Evolutionary conservation across 2,329 filamentous ascomycete genomes (phyloP).

Genomic region (Trichoderma sp.): DNA sequence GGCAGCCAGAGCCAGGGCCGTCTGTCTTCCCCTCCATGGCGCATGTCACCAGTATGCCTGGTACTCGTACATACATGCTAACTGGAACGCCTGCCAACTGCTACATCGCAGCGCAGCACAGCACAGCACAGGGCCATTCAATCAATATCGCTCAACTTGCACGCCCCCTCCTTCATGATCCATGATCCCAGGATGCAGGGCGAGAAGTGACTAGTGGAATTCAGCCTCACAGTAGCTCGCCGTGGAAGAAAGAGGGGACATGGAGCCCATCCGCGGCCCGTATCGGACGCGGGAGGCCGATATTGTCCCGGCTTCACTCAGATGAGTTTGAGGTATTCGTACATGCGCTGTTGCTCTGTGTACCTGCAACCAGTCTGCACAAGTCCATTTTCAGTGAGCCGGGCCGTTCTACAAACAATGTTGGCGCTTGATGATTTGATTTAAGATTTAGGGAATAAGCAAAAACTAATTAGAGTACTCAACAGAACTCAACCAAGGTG

Average conservation of each 20-base stretch:
- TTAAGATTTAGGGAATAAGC: background rate
- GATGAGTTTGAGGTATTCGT: background rate
- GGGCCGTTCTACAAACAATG: background rate
- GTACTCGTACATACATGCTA: background rate
- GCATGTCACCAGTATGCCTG: background rate
- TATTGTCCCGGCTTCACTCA: background rate
- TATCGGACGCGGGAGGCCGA: background rate
- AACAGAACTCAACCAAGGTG: background rate
- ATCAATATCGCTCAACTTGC: background rate
- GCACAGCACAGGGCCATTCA: background rate
- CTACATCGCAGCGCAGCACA: background rate
- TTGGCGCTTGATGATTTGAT: background rate
- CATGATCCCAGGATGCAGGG: background rate
- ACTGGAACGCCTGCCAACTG: background rate
- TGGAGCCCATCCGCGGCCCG: slow-evolving; percentile 1
- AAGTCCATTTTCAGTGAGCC: background rate
- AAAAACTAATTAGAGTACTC: background rate
- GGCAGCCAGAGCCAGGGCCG: background rate
- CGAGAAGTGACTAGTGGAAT: background rate
- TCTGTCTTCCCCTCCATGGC: background rate
- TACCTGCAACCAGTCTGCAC: background rate
- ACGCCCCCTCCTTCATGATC: slow-evolving; percentile 11
- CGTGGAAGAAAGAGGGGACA: background rate
- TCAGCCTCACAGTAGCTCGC: slow-evolving; percentile 15
- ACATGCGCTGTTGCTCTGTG: background rate